Conservation (phyloP, 805 yeast genomes). For the Ogataea nakhonphanomensis region DNA sequence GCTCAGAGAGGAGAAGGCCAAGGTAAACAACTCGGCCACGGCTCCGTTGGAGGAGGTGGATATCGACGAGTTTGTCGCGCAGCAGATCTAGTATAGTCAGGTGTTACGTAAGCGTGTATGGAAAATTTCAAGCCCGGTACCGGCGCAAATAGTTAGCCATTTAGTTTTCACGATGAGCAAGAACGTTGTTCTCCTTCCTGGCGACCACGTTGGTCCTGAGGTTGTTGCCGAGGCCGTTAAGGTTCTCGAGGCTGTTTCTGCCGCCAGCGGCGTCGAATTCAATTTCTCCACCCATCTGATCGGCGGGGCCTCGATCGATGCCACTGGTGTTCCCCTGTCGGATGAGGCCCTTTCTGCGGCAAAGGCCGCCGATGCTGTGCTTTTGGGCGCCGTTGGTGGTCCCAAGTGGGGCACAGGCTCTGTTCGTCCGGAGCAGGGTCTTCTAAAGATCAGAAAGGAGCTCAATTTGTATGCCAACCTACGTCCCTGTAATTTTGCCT, state of each 20-base stretch:
- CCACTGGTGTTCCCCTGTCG: slow-evolving; percentile 88
- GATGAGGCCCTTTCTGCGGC: slow-evolving; percentile 81
- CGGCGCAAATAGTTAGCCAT: slow-evolving; percentile 13
- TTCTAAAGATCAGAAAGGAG: slow-evolving; percentile 90
- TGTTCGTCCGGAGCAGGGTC: slow-evolving; percentile 97
- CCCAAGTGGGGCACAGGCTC: slow-evolving; percentile 98
- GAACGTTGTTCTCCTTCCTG: slow-evolving; percentile 85
- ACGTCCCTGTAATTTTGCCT: slow-evolving; percentile 93
- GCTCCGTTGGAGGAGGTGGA: slow-evolving; percentile 69
- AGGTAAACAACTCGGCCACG: slow-evolving; percentile 56
- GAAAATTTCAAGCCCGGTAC: slow-evolving; percentile 6
- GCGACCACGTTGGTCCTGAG: slow-evolving; percentile 97
- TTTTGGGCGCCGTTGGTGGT: slow-evolving; percentile 98
- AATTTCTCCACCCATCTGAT: slow-evolving; percentile 80
- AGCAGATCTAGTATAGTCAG: slow-evolving; percentile 49
- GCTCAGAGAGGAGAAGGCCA: slow-evolving; percentile 48
- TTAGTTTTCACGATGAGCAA: slow-evolving; percentile 26
- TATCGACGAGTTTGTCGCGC: slow-evolving; percentile 64
- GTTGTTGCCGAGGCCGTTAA: slow-evolving; percentile 87
- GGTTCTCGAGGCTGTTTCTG: slow-evolving; percentile 76
- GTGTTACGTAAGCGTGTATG: background rate
- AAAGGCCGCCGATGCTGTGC: slow-evolving; percentile 87
- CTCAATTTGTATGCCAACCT: slow-evolving; percentile 91
- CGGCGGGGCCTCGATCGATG: slow-evolving; percentile 98
- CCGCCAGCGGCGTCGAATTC: slow-evolving; percentile 57